phyloP scores from a whole-genome alignment of 306 rosid genomes.

The Quercus mongolica region DNA sequence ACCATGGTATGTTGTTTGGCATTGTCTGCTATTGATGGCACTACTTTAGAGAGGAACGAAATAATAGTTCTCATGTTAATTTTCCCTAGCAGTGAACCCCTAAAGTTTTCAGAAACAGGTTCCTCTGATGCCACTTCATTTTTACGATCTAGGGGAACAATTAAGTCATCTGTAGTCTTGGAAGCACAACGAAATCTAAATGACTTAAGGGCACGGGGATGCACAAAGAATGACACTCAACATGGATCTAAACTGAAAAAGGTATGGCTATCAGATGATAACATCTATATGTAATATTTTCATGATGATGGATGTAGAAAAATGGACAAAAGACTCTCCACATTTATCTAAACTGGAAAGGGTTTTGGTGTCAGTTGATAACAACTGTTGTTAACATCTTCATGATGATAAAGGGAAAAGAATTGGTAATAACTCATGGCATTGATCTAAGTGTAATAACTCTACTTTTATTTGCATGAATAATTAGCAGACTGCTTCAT shows the following conservation, averaged over 20 bases:
- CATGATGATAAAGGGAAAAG: no score
- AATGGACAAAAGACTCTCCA: not conserved
- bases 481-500: no score
- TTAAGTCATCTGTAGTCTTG: conserved; percentile 28
- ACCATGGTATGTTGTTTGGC: conserved; percentile 34
- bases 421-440: not conserved
- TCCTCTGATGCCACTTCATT: conserved; percentile 32
- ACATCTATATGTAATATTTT: not conserved
- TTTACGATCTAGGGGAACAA: conserved; percentile 26
- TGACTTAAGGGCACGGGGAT: conserved; percentile 18
- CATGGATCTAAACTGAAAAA: conserved; percentile 11
- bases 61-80: conserved; percentile 4
- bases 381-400: not conserved
- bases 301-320: not conserved
- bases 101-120: conserved; percentile 32
- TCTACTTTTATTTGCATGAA: no score
- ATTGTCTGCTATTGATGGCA: not conserved
- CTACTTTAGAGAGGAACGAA: conserved; percentile 4
- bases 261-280: conserved; percentile 26
- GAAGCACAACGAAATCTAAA: conserved; percentile 23
- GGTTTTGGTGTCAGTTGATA: not conserved
- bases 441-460: not conserved
- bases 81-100: conserved; percentile 35
- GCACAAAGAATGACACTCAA: conserved; percentile 18
- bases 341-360: not conserved